phyloP scores from a whole-genome alignment of 768 basidiomycete genomes.

The Pluteus cervinus region DNA sequence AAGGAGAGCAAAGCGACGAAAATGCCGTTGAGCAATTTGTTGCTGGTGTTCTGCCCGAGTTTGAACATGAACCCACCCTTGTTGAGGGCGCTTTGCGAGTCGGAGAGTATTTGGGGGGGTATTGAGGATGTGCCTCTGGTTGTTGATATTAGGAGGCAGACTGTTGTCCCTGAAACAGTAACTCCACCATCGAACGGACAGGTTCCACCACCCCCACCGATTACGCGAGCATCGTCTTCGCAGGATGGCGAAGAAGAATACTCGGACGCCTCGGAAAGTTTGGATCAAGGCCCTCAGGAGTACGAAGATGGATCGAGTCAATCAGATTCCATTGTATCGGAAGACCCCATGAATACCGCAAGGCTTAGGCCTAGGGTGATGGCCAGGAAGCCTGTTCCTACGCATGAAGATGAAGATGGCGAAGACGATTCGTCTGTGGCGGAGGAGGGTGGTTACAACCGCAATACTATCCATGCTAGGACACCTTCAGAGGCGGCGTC shows the following conservation, averaged over 20 bases:
- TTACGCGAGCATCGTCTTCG: slow-evolving; percentile 7
- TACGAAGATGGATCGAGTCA: no score
- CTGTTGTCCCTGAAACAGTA: no score
- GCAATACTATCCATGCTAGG: slow-evolving; percentile 5
- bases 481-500: slow-evolving; percentile 11
- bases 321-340: no score
- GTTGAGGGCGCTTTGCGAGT: slow-evolving; percentile 68
- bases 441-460: no score
- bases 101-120: slow-evolving; percentile 57
- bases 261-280: slow-evolving; percentile 20
- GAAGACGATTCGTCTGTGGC: no score
- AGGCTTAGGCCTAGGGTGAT: no score
- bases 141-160: slow-evolving; percentile 24
- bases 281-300: slow-evolving; percentile 20
- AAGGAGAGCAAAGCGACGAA: slow-evolving; percentile 66
- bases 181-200: no score
- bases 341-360: no score
- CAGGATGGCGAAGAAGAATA: slow-evolving; percentile 17
- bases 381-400: no score
- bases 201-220: slow-evolving; percentile 8
- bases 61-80: slow-evolving; percentile 73
- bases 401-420: no score
- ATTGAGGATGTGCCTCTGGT: slow-evolving; percentile 19
- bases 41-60: slow-evolving; percentile 85
- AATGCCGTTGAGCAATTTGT: slow-evolving; percentile 88